phyloP scores from a whole-genome alignment of 164 flowering plant genomes.

The Stephania japonica region DNA sequence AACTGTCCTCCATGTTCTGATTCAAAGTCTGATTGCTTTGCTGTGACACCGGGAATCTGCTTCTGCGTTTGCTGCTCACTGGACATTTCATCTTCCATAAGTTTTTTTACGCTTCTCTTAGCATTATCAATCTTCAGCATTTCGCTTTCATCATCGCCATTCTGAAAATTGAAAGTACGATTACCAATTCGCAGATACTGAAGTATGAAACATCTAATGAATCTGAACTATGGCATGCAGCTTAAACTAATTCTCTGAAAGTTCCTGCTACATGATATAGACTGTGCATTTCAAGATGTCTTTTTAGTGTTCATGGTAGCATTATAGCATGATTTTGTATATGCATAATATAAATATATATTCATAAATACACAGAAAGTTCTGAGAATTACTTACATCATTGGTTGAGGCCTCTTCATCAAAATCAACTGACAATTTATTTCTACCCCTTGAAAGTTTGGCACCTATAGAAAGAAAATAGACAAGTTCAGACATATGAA shows the following conservation, averaged over 20 bases:
- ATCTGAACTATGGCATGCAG: background rate
- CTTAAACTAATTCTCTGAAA: background rate
- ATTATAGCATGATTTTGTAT: background rate
- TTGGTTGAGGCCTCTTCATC: slow-evolving; percentile 23
- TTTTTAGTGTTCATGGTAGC: background rate
- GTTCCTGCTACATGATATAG: background rate
- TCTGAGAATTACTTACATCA: slow-evolving; percentile 23
- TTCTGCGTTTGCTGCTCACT: slow-evolving; percentile 31
- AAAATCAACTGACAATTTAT: slow-evolving; percentile 21
- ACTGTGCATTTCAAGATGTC: background rate
- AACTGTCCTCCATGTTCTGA: slow-evolving; percentile 18
- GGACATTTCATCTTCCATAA: slow-evolving; percentile 75
- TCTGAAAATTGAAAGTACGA: slow-evolving; percentile 29
- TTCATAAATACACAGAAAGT: background rate
- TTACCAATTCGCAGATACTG: background rate
- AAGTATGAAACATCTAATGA: background rate
- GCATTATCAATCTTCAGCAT: slow-evolving; percentile 16
- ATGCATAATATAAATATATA: background rate
- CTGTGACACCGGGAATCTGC: slow-evolving; percentile 23
- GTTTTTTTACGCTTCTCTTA: slow-evolving; percentile 68
- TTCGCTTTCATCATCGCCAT: slow-evolving; percentile 27
- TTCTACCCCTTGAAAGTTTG: slow-evolving; percentile 24
- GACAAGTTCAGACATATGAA: background rate
- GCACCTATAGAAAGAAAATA: slow-evolving; percentile 27
- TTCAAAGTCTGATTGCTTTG: slow-evolving; percentile 17